phyloP scores from a whole-genome alignment of 768 basidiomycete species.

The Fibroporia radiculosa region DNA sequence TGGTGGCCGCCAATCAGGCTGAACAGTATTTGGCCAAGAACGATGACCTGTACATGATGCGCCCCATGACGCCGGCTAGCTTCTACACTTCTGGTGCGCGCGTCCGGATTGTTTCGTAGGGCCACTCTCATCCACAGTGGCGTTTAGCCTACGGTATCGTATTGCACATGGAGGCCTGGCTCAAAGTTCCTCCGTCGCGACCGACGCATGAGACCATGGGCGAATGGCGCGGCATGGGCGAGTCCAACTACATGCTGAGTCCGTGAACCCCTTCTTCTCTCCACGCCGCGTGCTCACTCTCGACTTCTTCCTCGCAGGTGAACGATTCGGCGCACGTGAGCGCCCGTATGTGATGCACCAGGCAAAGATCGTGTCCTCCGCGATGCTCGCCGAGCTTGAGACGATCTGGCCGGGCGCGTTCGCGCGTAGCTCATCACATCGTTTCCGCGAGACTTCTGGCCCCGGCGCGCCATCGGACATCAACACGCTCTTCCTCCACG shows the following conservation, averaged over 20 bases:
- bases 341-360: slow-evolving; percentile 35
- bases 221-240: slow-evolving; percentile 33
- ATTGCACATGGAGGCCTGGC: slow-evolving; percentile 27
- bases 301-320: slow-evolving; percentile 8
- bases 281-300: neutral
- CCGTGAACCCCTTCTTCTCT: slow-evolving; percentile 1
- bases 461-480: slow-evolving; percentile 18
- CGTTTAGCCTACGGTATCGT: slow-evolving; percentile 28
- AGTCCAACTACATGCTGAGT: slow-evolving; percentile 30
- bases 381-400: slow-evolving; percentile 29
- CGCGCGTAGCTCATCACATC: slow-evolving; percentile 23
- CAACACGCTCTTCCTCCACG: slow-evolving; percentile 25
- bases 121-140: neutral
- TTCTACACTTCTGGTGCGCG: slow-evolving; percentile 25
- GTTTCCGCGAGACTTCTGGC: slow-evolving; percentile 27
- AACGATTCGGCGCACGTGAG: slow-evolving; percentile 30
- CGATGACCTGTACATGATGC: slow-evolving; percentile 33
- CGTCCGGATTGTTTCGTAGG: neutral
- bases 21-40: slow-evolving; percentile 18
- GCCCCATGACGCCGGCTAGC: slow-evolving; percentile 21
- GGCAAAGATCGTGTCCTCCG: slow-evolving; percentile 26
- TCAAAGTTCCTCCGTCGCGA: slow-evolving; percentile 22
- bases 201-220: slow-evolving; percentile 18
- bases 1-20: no score
- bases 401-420: slow-evolving; percentile 24